Evolutionary conservation across 2,329 filamentous ascomycete genomes (phyloP), one percentile per base, ranked within the genome.

Genomic region (Colletotrichum phormii): DNA sequence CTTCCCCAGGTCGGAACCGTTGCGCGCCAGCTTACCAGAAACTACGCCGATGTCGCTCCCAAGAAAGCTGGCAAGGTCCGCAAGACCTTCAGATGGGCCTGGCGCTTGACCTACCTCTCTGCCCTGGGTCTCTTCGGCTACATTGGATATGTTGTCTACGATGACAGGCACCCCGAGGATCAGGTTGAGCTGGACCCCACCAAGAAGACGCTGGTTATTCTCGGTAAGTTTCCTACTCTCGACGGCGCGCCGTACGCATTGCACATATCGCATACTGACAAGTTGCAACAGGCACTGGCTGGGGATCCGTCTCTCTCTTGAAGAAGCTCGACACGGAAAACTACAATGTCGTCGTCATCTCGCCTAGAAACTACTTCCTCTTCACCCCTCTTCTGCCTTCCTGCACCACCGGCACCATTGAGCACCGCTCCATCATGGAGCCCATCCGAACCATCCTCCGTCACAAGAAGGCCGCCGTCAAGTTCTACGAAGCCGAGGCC

Each of bases 381-480:
- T 99, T 99, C 89, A 99, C 97, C 35, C 97, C 97, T 73, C 91
- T 99, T 72, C 91, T 99, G 74, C 97, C 97, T 76, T 98, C 96
- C 81, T 99, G 97, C 86, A 98, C 97, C 64, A 98, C 96, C 77
- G 97, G 97, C 79, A 93, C 95, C 78, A 97, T 99, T 84, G 97
- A 99, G 89, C 97, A 98, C 88, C 95, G 97, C 82, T 98, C 95
- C 81, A 99, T 99, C 85, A 99, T 99, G 97, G 97, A 99, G 87
- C 97, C 97, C 70, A 93, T 99, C 79, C 95, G 97, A 81, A 95
- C 97, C 82, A 98, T 99, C 83, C 90, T 98, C 78, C 94, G 95
- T 80, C 94, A 97, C 87, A 98, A 98, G 90, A 95, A 94, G 86
- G 93, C 94, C 75, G 89, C 92, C 61, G 97, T 97, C 83, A 97